Evolutionary conservation across 2,329 filamentous ascomycete genomes (phyloP), one percentile per base, ranked within the genome.

Genomic region (Huntiella savannae): DNA sequence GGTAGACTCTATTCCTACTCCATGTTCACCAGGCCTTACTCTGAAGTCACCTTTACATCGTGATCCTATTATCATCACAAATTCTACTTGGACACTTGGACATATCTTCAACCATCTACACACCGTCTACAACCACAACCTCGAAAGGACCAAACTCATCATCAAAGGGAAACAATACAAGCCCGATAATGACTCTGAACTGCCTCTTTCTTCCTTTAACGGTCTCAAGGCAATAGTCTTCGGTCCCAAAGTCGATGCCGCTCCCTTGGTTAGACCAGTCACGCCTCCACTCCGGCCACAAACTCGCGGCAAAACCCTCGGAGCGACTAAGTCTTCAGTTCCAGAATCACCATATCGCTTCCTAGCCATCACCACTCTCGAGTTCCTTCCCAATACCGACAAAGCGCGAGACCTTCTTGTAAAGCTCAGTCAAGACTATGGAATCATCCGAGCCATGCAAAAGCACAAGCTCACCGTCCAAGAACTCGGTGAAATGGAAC

Each of bases 401-500:
- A 76, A 77, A 45, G 82, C 79, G 8, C 68, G 77, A 4, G 65
- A 70, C 1, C 84, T 88, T 54, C 72, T 98, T 2, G 68, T 81
- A 58, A 74, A 82, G 1, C 69, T 98, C 3, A 77, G 77, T 52
- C 72, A 79, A 50, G 91, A 98, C 59, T 78, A 83, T 0, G 91
- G 91, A 5, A 88, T 98, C 62, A 78, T 78, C 52, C 68, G 79
- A 1, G 72, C 77, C 1, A 98, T 98, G 91, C 68, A 72, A 12
- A 78, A 77, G 55, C 87, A 94, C 64, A 73, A 77, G 52, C 95
- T 93, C 65, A 74, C 71, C 15, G 91, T 98, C 1, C 79, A 79
- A 0, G 62, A 96, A 3, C 68, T 98, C 19, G 95, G 87, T 0
- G 91, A 98, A 62, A 96, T 98, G 88, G 82, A 98, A 55, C 91